Base-by-base conservation (phyloP, 305 asterid species). In the Euphrasia arctica region DNA sequence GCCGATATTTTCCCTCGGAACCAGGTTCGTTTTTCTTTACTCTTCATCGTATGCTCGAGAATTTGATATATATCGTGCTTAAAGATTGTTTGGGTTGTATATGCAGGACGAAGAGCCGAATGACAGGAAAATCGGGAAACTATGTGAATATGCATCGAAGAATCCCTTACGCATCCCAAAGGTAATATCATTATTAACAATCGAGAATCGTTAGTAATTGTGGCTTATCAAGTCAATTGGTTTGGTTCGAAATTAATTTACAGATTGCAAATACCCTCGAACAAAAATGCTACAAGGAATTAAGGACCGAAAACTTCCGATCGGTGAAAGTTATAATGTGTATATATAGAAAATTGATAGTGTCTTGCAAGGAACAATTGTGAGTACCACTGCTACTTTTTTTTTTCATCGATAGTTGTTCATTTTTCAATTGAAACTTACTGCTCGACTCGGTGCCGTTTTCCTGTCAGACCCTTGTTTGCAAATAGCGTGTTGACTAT, bases 131-230 rank as follows among this genome's bases (percentile, higher is more conserved):
- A 90, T 92, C 47, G 96, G 94, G 32, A 92, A 92, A 80, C 85
- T 92, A 39, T 92, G 98, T 67, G 97, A 92, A 65, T 92, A 92
- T 74, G 96, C 98, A 31, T 76, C 82, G 0, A 92, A 85, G 78
- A 92, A 90, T 75, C 98, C 98, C 49, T 73, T 87, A 77, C 91
- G 98, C 41, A 92, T 90, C 70, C 98, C 98, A 29, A 92, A 85
- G 96, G 98, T 92, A 81, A 48, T 36, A 54, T 1, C 39, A 7
- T 39, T 39, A 39, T 7, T 39, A 39, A 39, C 7, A 39, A 39
- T 39, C 43, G 3, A 39, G 34, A 31, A 31, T 2, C 4, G 3
- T 31, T 31, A 31, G 34, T 31, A 31, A 31, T 31, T 31, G 2
- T 34, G 39, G 5, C 39, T 32, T 32, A 3, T 4, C 39, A 32